A percentile compares a stretch with the other conserved stretches of the same genome.
Conservation (phyloP, 1,284 basidiomycete genomes). For the Hemileia vastatrix region DNA sequence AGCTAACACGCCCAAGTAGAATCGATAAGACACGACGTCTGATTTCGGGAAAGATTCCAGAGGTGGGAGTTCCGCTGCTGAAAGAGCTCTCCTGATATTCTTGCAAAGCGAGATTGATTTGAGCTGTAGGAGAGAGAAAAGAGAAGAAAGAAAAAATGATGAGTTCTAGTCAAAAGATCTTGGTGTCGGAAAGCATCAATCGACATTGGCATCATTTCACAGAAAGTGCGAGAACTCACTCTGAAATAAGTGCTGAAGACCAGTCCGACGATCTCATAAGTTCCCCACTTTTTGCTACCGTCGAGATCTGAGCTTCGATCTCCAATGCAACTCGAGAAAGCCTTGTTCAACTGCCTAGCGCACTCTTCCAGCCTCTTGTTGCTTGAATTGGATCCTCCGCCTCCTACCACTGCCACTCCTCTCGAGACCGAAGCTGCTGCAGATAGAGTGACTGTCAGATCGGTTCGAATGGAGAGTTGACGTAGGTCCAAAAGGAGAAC, state of each 20-base stretch:
- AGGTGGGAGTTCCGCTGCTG: conserved; percentile 73
- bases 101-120: conserved; percentile 81
- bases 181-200: background rate
- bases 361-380: conserved; percentile 88
- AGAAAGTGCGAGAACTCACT: conserved; percentile 49
- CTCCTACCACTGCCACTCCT: background rate
- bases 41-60: conserved; percentile 65
- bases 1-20: conserved; percentile 85
- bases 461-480: conserved; percentile 32
- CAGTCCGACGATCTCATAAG: conserved; percentile 85
- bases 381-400: background rate
- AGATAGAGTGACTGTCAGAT: conserved; percentile 24
- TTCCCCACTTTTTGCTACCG: conserved; percentile 74
- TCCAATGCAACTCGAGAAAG: conserved; percentile 78
- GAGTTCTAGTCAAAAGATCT: background rate
- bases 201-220: too few relatives aligned
- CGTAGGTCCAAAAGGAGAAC: conserved; percentile 34
- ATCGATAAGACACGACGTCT: conserved; percentile 84
- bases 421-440: conserved; percentile 13
- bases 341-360: conserved; percentile 80
- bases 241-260: conserved; percentile 91
- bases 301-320: conserved; percentile 70
- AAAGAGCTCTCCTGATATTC: conserved; percentile 79
- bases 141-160: conserved; percentile 6
- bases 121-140: conserved; percentile 52